These are phyloP conservation scores for Acmispon strigosus DNA, from an alignment of 306 rosid genomes.

Conservation along the genomic window DNA sequence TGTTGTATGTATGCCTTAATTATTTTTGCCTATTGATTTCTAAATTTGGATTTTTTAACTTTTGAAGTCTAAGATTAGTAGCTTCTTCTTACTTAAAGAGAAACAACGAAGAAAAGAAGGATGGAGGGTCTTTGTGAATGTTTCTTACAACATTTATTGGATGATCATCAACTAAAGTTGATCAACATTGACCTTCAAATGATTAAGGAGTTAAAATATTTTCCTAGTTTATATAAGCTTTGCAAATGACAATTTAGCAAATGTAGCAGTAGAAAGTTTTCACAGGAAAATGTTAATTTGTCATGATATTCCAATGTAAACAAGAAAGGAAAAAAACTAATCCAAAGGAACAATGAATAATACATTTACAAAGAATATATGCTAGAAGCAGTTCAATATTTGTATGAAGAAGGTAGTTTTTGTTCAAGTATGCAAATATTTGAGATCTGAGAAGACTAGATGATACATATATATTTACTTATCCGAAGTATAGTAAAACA, in stretches of 20 bases:
- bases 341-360: too few relatives aligned
- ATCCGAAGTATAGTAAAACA: background rate
- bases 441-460: too few relatives aligned
- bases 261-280: too few relatives aligned
- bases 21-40: background rate
- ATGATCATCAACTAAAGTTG: slow-evolving; percentile 10
- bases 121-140: background rate
- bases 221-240: background rate
- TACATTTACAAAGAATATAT: too few relatives aligned
- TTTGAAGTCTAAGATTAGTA: background rate
- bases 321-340: too few relatives aligned
- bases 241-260: background rate
- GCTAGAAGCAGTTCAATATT: background rate
- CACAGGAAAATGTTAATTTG: too few relatives aligned
- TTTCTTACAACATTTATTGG: background rate
- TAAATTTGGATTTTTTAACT: background rate
- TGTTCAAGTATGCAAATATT: background rate
- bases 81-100: background rate
- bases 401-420: background rate
- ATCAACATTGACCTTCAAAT: background rate
- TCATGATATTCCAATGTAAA: too few relatives aligned
- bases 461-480: background rate
- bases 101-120: background rate
- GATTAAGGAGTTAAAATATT: background rate
- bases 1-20: background rate